Base-by-base conservation (phyloP, 345 rosid species). In the Cardamine chenopodiifolia region DNA sequence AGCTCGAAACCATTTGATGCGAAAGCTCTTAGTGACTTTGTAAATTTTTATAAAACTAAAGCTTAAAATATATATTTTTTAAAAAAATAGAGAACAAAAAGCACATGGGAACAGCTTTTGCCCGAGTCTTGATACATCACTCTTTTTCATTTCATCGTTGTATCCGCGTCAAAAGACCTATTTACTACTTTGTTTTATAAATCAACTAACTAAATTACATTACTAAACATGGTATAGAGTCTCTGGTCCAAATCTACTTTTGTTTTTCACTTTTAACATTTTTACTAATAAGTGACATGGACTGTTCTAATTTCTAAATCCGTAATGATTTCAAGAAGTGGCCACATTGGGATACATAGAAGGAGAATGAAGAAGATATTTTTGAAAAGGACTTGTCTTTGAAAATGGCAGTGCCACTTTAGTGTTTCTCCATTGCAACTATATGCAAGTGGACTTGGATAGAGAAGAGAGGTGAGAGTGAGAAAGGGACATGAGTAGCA, bases 121-220 rank as follows among this genome's bases (percentile, higher is more conserved):
- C 54, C 66, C 17, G 66, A 57, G 37, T 20, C 73, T 60, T 63
- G 62, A 40, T 63, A 66, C 57, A 56, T 39, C 62, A 42, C 10
- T 56, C 58, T 67, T 58, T 74, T 74, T 49, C 31, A 68, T 59
- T 37, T 68, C 54, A 50, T 68, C 62, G 79, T 59, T 60, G 79
- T 60, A 68, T 60, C 79, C 74, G 61, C 73, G 79, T 75, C 79
- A 75, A 75, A 75, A 68, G 56, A 62, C 15, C 34, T 61, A 44
- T 22, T 44, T 58, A 68, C 65, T 61, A 55, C 66, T 55, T 64
- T 63, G 17, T 31, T 19, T 69, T 17, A 11, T 68, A 31, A 32
- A 26, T 53, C 40, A 63, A 53, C 25, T 53, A 61, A 12, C 56
- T 68, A 48, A 50, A 52, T 23, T 17, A 35, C 53, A 37, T 57